A percentile compares a stretch with the other conserved stretches of the same genome.
Conservation (phyloP, 495 filamentous ascomycete species). For the Lophium mytilinum region DNA sequence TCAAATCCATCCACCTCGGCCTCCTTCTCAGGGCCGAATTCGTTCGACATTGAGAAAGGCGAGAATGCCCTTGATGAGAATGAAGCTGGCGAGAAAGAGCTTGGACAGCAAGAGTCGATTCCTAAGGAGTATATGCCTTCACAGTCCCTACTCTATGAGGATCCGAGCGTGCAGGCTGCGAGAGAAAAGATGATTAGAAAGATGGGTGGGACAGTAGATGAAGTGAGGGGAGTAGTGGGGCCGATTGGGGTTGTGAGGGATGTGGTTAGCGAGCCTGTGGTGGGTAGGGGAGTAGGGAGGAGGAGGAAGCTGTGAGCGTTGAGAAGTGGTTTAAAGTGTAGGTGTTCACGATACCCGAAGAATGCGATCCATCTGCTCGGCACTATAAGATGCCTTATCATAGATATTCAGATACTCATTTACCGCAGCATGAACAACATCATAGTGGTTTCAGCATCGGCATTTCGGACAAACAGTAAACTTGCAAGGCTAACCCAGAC, state of each 20-base stretch:
- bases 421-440: no score
- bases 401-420: no score
- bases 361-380: no score
- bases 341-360: no score
- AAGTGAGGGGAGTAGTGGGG: not conserved
- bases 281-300: slow-evolving; percentile 8
- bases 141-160: slow-evolving; percentile 31
- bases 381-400: no score
- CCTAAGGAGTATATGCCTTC: slow-evolving; percentile 16
- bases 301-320: slow-evolving; percentile 5
- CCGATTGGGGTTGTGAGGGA: slow-evolving; percentile 19
- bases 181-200: slow-evolving; percentile 28
- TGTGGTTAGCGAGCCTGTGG: slow-evolving; percentile 10
- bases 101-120: not conserved
- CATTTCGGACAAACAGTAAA: no score
- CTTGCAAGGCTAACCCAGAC: no score
- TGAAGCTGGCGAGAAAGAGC: not conserved
- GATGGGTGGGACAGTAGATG: slow-evolving; percentile 24
- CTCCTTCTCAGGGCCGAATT: slow-evolving; percentile 2
- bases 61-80: not conserved
- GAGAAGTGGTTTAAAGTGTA: not conserved
- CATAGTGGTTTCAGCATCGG: no score
- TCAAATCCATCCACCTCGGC: slow-evolving; percentile 15
- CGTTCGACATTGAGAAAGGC: no score
- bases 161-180: slow-evolving; percentile 24